A percentile compares a stretch with the other conserved stretches of the same genome.
Evolutionary conservation across 139 green algal genomes (phyloP).

Genomic region (Ostreobium quekettii): DNA sequence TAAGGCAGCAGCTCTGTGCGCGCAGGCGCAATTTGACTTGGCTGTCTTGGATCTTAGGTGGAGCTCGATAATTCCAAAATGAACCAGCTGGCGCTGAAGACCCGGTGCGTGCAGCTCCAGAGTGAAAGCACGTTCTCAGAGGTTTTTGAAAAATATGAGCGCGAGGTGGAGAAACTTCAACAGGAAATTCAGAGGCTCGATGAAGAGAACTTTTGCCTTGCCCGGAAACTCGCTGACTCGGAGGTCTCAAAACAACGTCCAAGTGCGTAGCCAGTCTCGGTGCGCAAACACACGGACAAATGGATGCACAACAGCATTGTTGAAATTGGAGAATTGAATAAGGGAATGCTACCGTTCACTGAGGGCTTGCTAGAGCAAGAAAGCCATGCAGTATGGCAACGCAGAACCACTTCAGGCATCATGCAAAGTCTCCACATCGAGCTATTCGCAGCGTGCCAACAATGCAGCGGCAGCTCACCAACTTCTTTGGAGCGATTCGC

Average conservation of each 20-base stretch:
- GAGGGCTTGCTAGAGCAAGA: too few relatives aligned
- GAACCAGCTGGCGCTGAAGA: conserved; percentile 2
- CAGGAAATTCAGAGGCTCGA: background rate
- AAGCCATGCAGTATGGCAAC: too few relatives aligned
- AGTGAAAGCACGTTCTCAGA: conserved; percentile 23
- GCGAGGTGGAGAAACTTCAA: conserved; percentile 19
- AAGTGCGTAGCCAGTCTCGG: background rate
- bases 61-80: conserved; percentile 9
- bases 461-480: too few relatives aligned
- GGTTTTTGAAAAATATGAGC: conserved; percentile 26
- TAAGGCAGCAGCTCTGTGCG: too few relatives aligned
- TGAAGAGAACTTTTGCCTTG: background rate
- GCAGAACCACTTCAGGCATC: too few relatives aligned
- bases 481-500: too few relatives aligned
- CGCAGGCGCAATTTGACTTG: too few relatives aligned
- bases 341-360: too few relatives aligned
- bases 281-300: background rate
- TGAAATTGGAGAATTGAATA: background rate
- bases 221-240: background rate
- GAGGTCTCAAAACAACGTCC: background rate
- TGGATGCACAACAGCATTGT: background rate
- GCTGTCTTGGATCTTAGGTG: too few relatives aligned
- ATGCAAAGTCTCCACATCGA: too few relatives aligned
- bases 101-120: conserved; percentile 20
- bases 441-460: too few relatives aligned